These are phyloP conservation scores for Cyclospora cayetanensis DNA, from an alignment of 169 alveolate species.

Conservation along the genomic window DNA sequence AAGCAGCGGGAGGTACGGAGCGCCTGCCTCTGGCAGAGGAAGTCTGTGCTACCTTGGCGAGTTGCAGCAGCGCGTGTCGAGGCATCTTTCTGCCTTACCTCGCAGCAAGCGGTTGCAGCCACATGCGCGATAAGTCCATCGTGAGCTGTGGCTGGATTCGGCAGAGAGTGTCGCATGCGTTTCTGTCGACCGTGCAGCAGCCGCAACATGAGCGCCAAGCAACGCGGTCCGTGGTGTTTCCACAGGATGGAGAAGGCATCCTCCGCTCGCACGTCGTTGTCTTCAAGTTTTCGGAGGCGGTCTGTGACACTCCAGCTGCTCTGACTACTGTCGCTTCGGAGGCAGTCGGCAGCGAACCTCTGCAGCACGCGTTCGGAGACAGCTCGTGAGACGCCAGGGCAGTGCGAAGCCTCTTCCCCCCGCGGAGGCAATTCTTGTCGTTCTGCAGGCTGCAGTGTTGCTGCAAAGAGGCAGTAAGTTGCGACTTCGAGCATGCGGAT, in stretches of 20 bases:
- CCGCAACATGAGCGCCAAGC: conserved; percentile 28
- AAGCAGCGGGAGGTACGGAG: no score
- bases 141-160: no score
- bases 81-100: no score
- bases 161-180: no score
- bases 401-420: not conserved
- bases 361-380: not conserved
- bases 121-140: no score
- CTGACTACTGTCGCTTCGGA: conserved; percentile 43
- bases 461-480: not conserved
- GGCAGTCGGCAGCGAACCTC: conserved; percentile 44
- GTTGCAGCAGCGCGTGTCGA: no score
- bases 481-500: conserved; percentile 39
- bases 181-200: conserved; percentile 44
- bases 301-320: conserved; percentile 10
- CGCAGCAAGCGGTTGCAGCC: no score
- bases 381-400: no score
- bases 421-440: not conserved
- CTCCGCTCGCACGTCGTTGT: not conserved
- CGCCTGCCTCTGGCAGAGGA: no score
- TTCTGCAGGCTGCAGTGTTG: not conserved
- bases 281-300: not conserved
- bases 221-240: conserved; percentile 16
- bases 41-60: no score
- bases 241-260: not conserved